Base-by-base conservation (phyloP, 1,284 basidiomycete genomes). In the Naganishia cerealis region DNA sequence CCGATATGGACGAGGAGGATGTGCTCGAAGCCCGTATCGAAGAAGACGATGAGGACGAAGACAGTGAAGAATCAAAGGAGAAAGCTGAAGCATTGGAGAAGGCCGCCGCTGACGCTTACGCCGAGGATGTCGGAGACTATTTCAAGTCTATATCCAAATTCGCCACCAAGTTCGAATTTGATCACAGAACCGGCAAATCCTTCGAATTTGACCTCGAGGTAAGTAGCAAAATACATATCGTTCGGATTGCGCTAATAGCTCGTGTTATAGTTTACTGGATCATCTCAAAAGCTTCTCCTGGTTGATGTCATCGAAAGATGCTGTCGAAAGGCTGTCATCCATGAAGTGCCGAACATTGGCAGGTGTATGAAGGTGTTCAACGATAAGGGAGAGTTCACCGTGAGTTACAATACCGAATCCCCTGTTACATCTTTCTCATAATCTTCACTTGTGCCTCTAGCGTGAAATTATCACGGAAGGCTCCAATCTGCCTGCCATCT, bases 401-500 rank as follows among this genome's bases (percentile, higher is more conserved):
- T 79, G 67, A 75, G 77, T 75, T 8, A 16, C 40, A 21, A 21
- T 13, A 7, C 24, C 43, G 16, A 9, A 1, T 21, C 21, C 46
- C 38, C 38, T 9, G 15, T 38, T 33, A 24, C 50, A 63, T 26
- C 6, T 16, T 36, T 21, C 58, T 66, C 48, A 69, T 24, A 18
- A 56, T 13, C 46, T 7, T 50, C n/a, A 2, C 21, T 21, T 59
- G 18, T 33, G 10, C 15, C 29, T 56, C 29, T 71, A 81, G 77
- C 80, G 81, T 62, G 75, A 75, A 57, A 77, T 82, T 72, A 78
- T 82, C 53, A 84, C 83, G 40, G 83, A 96, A 76, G 94, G 94
- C 12, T 94, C 92, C 54, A 99, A 98, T 81, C 86, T 99, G 75
- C 84, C 84, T 52, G 94, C 94, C 26, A 87, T 97, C 75, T 98